Conservation (phyloP, 2,329 filamentous ascomycete genomes). For the Monilinia aucupariae region DNA sequence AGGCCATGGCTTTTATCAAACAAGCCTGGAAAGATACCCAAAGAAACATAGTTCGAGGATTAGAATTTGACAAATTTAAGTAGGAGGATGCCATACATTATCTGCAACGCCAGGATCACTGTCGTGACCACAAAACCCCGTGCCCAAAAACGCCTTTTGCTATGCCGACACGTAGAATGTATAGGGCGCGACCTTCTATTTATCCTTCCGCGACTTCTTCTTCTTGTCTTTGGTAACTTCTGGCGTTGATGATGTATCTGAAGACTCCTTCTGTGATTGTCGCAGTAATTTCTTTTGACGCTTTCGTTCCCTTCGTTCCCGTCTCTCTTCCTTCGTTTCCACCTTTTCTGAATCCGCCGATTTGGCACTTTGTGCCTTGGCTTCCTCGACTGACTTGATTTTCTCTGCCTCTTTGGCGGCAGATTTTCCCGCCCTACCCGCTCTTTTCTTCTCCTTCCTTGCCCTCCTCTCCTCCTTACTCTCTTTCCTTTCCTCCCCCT, state of each 20-base stretch:
- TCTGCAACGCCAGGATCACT: slow-evolving; percentile 19
- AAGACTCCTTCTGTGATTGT: slow-evolving; percentile 20
- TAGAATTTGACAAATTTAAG: slow-evolving; percentile 18
- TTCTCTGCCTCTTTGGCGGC: slow-evolving; percentile 12
- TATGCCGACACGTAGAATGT: slow-evolving; percentile 9
- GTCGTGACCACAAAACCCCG: slow-evolving; percentile 17
- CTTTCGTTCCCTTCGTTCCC: slow-evolving; percentile 36
- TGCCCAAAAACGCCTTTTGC: slow-evolving; percentile 27
- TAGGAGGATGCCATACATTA: slow-evolving; percentile 16
- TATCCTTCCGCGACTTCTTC: slow-evolving; percentile 31
- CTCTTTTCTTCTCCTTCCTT: slow-evolving; percentile 38
- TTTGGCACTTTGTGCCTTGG: neutral
- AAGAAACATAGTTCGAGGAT: slow-evolving; percentile 38
- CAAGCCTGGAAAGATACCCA: slow-evolving; percentile 65
- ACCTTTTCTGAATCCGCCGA: neutral
- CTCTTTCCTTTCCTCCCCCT: slow-evolving; percentile 31
- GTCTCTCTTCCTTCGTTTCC: slow-evolving; percentile 38
- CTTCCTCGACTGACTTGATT: neutral
- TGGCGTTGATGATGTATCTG: slow-evolving; percentile 23
- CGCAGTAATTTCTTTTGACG: slow-evolving; percentile 34
- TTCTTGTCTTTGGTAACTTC: slow-evolving; percentile 33
- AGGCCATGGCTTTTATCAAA: slow-evolving; percentile 79
- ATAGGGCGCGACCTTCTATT: neutral
- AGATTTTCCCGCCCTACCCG: slow-evolving; percentile 24
- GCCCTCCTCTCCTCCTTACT: slow-evolving; percentile 35